phyloP scores from a whole-genome alignment of 441 rosid species.

The Gossypium trilobum region DNA sequence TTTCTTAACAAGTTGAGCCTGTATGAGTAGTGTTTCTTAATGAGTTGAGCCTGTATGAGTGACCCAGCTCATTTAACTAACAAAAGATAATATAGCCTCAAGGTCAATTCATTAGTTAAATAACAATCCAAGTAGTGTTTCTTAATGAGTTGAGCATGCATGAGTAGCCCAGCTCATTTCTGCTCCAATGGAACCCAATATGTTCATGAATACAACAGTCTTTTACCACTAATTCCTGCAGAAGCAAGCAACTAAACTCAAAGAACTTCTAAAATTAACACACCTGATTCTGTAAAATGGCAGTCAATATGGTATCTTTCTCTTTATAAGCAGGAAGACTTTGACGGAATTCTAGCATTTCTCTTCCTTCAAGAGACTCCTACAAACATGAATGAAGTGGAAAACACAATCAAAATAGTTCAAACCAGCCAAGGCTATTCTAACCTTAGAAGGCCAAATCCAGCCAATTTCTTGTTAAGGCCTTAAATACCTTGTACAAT shows the following conservation, averaged over 20 bases:
- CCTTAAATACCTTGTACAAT: background rate
- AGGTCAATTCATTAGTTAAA: background rate
- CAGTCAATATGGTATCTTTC: conserved; percentile 51
- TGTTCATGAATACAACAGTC: background rate
- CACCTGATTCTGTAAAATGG: conserved; percentile 71
- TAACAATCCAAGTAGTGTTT: background rate
- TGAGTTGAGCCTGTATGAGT: background rate
- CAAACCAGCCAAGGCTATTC: background rate
- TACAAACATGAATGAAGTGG: conserved; percentile 15
- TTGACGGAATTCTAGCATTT: conserved; percentile 56
- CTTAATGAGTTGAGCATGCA: background rate
- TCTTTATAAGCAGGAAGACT: conserved; percentile 71
- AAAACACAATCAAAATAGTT: background rate
- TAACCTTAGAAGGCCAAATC: background rate
- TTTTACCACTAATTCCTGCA: background rate
- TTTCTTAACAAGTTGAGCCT: background rate
- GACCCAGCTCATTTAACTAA: background rate
- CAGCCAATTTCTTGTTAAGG: background rate
- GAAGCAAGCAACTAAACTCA: conserved; percentile 9
- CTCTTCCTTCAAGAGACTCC: conserved; percentile 60
- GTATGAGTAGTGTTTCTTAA: background rate
- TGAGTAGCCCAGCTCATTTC: background rate
- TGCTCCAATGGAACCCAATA: background rate
- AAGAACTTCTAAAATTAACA: conserved; percentile 1
- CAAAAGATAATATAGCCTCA: background rate